Evolutionary conservation across 139 green algal species (phyloP), one percentile per base, ranked within the genome.

Genomic region (Chlamydomonas asymmetrica): DNA sequence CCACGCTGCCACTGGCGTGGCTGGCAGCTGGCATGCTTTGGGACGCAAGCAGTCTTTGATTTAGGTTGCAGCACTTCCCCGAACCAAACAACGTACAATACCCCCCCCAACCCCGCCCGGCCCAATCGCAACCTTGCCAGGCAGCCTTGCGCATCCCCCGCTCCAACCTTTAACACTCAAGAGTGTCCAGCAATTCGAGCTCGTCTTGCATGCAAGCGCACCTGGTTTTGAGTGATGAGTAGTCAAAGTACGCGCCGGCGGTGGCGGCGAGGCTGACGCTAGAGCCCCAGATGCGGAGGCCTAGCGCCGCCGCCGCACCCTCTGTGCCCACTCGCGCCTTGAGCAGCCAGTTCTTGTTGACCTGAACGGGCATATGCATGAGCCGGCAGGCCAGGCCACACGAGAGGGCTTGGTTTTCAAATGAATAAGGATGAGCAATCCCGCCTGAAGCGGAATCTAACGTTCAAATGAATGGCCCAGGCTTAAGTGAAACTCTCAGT

Each of bases 331-430:
- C 61, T 7, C 78, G 71, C 22, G 63, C 89, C 80, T 96, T 96
- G 1, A 95, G 13, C 68, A 91, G 63, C 63, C 89, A 80, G 64
- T 94, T 96, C 78, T 96, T 96, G 87, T 95, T 95, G 25, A 80
- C 70, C 85, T 94, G 84, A 35, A 52, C n/a, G n/a, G n/a, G n/a
- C n/a, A n/a, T n/a, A n/a, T n/a, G n/a, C n/a, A n/a, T n/a, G n/a
- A n/a, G n/a, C n/a, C n/a, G n/a, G n/a, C n/a, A n/a, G n/a, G n/a
- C n/a, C n/a, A n/a, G n/a, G n/a, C n/a, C n/a, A n/a, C n/a, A n/a
- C n/a, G n/a, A n/a, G n/a, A n/a, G n/a, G n/a, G n/a, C n/a, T n/a
- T n/a, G n/a, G n/a, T n/a, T n/a, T n/a, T n/a, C n/a, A n/a, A n/a
- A n/a, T n/a, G n/a, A n/a, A n/a, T n/a, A n/a, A n/a, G n/a, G n/a